Base-by-base conservation (phyloP, 1,284 basidiomycete species). In the Trichosporon sp. region DNA sequence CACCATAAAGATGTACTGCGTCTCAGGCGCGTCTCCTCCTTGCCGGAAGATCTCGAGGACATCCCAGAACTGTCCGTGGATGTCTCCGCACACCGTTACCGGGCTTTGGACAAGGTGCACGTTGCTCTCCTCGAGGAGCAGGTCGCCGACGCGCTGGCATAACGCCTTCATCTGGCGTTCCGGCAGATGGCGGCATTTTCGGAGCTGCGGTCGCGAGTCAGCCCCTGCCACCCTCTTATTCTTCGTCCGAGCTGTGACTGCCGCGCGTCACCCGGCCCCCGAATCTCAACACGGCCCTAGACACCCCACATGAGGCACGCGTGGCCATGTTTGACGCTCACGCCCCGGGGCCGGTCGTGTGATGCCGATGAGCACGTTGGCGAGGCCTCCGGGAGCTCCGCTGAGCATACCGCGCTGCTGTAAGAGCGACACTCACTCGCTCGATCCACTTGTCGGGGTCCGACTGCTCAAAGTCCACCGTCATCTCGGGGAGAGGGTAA, bases 51-150 rank as follows among this genome's bases (percentile, higher is more conserved):
- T 86, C 85, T 98, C 95, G 21, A 95, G 85, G 25, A 98, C 86
- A 79, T 98, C 94, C 93, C 93, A 98, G 81, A 97, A 95, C 82
- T 97, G 94, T 25, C 94, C 94, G 78, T 96, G 94, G 64, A 97
- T 95, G 81, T 96, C 94, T 23, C 93, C 93, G 79, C 93, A 95
- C 68, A 96, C 91, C 0, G 93, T 95, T 25, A 96, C 93, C 0
- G 95, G 95, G 66, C 89, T 91, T 21, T 89, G 90, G 42, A 98
- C 93, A 13, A 93, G 93, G 78, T 96, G 94, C 66, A 98, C 95
- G 78, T 98, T 98, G 72, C 91, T 92, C 83, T 98, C 95, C 82
- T 98, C 95, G 79, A 98, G 89, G 35, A 98, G 87, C 58, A 95
- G 88, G 35, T 89, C 86, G 63, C 92, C 89, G 42, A 98, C 93